Percentiles rank a stretch among this genome's conserved stretches.
Evolutionary conservation across 129 eudicot genomes (phyloP).

Genomic region (Chrysanthemum seticuspe): DNA sequence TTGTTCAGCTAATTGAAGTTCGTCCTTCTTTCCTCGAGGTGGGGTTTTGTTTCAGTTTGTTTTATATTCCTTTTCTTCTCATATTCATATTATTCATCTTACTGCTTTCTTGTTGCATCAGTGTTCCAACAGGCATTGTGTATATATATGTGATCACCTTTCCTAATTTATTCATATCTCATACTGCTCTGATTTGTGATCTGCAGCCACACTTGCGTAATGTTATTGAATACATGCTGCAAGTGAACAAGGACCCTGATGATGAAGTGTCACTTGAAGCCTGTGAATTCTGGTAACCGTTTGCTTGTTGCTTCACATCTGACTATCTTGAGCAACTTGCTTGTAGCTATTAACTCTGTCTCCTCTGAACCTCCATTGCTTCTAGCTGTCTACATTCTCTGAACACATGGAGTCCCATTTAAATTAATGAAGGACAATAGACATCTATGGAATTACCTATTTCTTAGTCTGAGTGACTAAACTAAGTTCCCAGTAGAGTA

Average conservation of each 20-base stretch:
- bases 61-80: not conserved
- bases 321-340: not conserved
- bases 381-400: not conserved
- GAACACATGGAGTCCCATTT: not conserved
- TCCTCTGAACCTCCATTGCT: conserved; percentile 10
- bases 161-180: not conserved
- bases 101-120: conserved; percentile 16
- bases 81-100: conserved; percentile 10
- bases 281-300: conserved; percentile 88
- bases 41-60: conserved; percentile 13
- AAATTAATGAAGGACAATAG: too few species aligned
- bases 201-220: conserved; percentile 88
- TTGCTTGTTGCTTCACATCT: conserved; percentile 1
- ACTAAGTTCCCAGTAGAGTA: too few species aligned
- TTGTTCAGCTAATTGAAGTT: conserved; percentile 93
- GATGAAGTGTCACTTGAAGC: conserved; percentile 99
- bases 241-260: conserved; percentile 94
- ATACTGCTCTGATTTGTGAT: conserved; percentile 23
- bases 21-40: conserved; percentile 92
- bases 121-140: conserved; percentile 7
- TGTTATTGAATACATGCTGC: conserved; percentile 84
- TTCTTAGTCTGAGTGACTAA: too few species aligned
- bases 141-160: not conserved
- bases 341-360: conserved; percentile 7
- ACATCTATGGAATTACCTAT: too few species aligned